These are phyloP conservation scores for Xylaria venustula DNA, from an alignment of 495 filamentous ascomycete species.

Conservation along the genomic window DNA sequence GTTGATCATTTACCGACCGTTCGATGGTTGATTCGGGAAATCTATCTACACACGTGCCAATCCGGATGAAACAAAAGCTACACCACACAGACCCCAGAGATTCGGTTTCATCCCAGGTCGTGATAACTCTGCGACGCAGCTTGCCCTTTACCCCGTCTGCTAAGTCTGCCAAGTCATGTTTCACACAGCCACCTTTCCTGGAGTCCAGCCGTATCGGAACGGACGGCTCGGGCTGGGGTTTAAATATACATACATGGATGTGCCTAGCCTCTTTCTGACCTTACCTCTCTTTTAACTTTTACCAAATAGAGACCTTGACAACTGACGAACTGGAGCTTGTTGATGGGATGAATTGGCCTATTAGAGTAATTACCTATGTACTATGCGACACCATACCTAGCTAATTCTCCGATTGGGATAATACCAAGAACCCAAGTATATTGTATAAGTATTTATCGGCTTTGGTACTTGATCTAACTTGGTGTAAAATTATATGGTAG, in stretches of 20 bases:
- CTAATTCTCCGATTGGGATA: not conserved
- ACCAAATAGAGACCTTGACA: too few species aligned
- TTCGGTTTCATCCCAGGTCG: not conserved
- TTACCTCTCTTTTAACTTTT: too few species aligned
- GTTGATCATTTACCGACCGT: too few species aligned
- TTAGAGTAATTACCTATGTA: not conserved
- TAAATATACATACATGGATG: not conserved
- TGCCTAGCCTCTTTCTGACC: too few species aligned
- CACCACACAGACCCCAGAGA: not conserved
- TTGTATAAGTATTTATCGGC: too few species aligned
- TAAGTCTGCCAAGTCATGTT: not conserved
- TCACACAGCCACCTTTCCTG: not conserved
- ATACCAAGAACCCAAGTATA: not conserved
- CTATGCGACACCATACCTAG: not conserved
- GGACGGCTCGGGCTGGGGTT: not conserved
- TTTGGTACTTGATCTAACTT: too few species aligned
- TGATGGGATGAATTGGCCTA: not conserved
- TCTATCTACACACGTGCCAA: not conserved
- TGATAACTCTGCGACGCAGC: not conserved
- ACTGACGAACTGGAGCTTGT: too few species aligned
- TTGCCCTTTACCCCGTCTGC: not conserved
- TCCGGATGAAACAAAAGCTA: not conserved
- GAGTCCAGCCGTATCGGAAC: not conserved
- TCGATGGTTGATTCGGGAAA: too few species aligned
- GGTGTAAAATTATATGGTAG: too few species aligned